Conservation (phyloP, 441 rosid species). For the Cnidoscolus chayamansa region DNA sequence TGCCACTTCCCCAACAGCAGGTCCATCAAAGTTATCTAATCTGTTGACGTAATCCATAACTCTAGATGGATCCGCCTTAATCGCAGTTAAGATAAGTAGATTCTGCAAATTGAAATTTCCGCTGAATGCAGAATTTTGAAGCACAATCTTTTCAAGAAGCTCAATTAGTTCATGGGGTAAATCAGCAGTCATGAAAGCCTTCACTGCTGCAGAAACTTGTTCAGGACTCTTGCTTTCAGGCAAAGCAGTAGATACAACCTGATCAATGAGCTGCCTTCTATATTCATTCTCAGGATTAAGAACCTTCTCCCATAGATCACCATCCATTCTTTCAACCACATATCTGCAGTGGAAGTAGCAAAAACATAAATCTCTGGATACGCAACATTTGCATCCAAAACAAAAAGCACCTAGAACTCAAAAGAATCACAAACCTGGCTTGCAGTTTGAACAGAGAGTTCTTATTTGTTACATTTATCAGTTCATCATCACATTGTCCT, state of each 20-base stretch:
- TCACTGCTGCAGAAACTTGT: constrained; percentile 99
- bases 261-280: constrained; percentile 97
- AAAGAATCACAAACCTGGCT: constrained; percentile 68
- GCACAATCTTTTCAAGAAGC: constrained; percentile 99
- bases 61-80: constrained; percentile 96
- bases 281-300: constrained; percentile 88
- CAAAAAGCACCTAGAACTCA: constrained; percentile 6
- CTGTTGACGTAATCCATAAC: constrained; percentile 98
- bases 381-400: constrained; percentile 7
- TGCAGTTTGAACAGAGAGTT: constrained; percentile 96
- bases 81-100: constrained; percentile 93
- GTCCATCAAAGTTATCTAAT: constrained; percentile 98
- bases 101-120: constrained; percentile 98
- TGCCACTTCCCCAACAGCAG: constrained; percentile 98
- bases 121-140: constrained; percentile 99
- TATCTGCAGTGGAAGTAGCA: constrained; percentile 51
- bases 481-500: constrained; percentile 98
- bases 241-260: constrained; percentile 98
- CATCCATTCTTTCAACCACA: constrained; percentile 99
- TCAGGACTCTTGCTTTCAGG: constrained; percentile 99
- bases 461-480: constrained; percentile 92
- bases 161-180: constrained; percentile 98
- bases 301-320: constrained; percentile 97
- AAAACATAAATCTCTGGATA: constrained; percentile 16
- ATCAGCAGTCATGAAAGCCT: constrained; percentile 99